Base-by-base conservation (phyloP, 441 rosid species). In the Populus hybrid region DNA sequence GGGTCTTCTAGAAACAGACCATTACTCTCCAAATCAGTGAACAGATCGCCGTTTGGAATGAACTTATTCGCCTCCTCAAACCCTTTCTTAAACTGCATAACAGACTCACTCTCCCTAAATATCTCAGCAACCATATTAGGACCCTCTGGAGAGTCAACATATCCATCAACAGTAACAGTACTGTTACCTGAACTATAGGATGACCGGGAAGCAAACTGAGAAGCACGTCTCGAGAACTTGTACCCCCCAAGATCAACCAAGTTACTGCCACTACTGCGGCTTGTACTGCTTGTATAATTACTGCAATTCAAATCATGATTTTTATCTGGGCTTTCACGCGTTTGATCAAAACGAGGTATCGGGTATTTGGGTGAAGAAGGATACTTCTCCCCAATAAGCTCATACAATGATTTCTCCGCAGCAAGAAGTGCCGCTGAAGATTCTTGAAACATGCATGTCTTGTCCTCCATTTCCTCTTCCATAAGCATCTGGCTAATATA, bases 51-150 rank as follows among this genome's bases (percentile, higher is more conserved):
- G 67, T 72, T 75, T 24, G 97, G 97, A 79, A 93, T 88, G 84
- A 93, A 93, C 87, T 88, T 93, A 67, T 86, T 90, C 38, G 93
- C 97, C 87, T 94, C 97, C 78, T 90, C 95, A 64, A 89, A 68
- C 9, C 99, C 97, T 88, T 78, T 92, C 74, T 85, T 86, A 76
- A 93, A 93, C 82, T 90, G 97, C 86, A 86, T 73, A 70, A 81
- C 84, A 34, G 88, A 90, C 2, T 90, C 90, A 70, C 86, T 82
- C 38, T 86, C 86, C 64, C 77, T 81, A 78, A 90, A 88, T 67
- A 86, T 76, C 74, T 84, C 85, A 3, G 87, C 85, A 78, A 86
- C 74, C 72, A 70, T 69, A n/a, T 77, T 74, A 75, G 85, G 83
- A 12, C 82, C 79, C 77, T 74, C 79, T 53, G 80, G 57, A 76